phyloP scores from a whole-genome alignment of 305 asterid genomes.

The Fraxinus floribunda region DNA sequence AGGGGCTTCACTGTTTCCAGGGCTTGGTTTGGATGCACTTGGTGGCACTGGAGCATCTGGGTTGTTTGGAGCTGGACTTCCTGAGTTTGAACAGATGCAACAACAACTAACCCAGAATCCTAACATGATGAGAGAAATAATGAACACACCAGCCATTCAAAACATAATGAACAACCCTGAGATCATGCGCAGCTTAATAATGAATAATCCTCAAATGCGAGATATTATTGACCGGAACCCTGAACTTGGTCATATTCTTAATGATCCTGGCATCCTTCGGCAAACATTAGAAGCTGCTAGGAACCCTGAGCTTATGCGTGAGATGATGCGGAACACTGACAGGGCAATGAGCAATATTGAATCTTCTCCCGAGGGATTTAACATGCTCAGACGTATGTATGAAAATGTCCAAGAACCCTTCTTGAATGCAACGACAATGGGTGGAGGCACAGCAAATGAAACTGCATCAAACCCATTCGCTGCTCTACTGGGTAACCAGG shows the following conservation, averaged over 20 bases:
- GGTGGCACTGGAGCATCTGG: slow-evolving; percentile 50
- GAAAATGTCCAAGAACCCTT: slow-evolving; percentile 81
- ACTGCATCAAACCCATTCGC: slow-evolving; percentile 62
- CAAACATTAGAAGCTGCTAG: slow-evolving; percentile 72
- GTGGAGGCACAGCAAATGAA: slow-evolving; percentile 40
- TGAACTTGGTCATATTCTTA: slow-evolving; percentile 68
- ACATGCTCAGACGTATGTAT: slow-evolving; percentile 84
- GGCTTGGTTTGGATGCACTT: slow-evolving; percentile 46
- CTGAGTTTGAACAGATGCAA: slow-evolving; percentile 66
- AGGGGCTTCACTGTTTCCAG: slow-evolving; percentile 48
- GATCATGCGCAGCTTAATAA: slow-evolving; percentile 60
- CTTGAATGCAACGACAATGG: slow-evolving; percentile 60
- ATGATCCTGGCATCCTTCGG: slow-evolving; percentile 68
- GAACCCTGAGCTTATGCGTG: slow-evolving; percentile 80
- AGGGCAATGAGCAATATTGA: slow-evolving; percentile 83
- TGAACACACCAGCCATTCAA: slow-evolving; percentile 65
- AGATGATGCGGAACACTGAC: slow-evolving; percentile 83
- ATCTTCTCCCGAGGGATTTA: slow-evolving; percentile 83
- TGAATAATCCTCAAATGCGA: slow-evolving; percentile 83
- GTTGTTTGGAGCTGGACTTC: slow-evolving; percentile 62
- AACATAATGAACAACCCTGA: slow-evolving; percentile 70
- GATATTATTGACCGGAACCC: slow-evolving; percentile 74
- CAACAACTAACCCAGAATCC: slow-evolving; percentile 70
- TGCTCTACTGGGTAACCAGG: slow-evolving; percentile 60
- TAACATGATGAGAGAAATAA: slow-evolving; percentile 62